phyloP scores from a whole-genome alignment of 2,329 filamentous ascomycete genomes.

The Saccharata proteae region DNA sequence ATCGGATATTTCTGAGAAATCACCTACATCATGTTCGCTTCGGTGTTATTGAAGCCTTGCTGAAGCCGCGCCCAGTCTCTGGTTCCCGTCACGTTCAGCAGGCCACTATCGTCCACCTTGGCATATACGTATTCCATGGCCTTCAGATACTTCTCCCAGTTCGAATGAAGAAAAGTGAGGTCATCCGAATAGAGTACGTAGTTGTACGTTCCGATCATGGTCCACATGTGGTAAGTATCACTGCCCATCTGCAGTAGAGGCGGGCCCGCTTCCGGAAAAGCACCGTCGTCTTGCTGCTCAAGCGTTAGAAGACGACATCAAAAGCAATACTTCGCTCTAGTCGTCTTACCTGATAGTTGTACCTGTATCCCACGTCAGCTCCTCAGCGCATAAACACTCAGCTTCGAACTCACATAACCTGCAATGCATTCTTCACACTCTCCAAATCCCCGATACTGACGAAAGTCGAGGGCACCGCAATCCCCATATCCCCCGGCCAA shows the following conservation, averaged over 20 bases:
- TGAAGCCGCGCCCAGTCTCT: constrained; percentile 41
- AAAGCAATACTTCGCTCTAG: too few relatives aligned
- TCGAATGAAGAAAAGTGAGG: constrained; percentile 31
- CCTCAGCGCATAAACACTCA: background rate
- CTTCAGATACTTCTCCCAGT: constrained; percentile 37
- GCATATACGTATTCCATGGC: constrained; percentile 36
- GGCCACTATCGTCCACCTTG: constrained; percentile 20
- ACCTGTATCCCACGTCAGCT: too few relatives aligned
- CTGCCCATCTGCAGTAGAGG: constrained; percentile 24
- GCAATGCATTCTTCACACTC: constrained; percentile 32
- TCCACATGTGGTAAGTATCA: constrained; percentile 35
- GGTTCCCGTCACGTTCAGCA: constrained; percentile 37
- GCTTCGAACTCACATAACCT: constrained; percentile 6
- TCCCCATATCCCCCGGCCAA: constrained; percentile 39
- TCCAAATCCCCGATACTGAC: constrained; percentile 31
- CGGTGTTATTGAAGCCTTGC: constrained; percentile 38
- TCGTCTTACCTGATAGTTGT: too few relatives aligned
- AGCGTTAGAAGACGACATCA: too few relatives aligned
- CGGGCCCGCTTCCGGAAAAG: constrained; percentile 28
- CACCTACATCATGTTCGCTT: constrained; percentile 36
- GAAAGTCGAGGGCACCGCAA: constrained; percentile 28
- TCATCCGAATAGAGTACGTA: constrained; percentile 46
- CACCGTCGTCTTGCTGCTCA: constrained; percentile 8
- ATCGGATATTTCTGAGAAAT: background rate
- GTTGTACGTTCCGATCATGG: constrained; percentile 46